Conservation (phyloP, 2,329 filamentous ascomycete genomes). For the Colletotrichum sp. region DNA sequence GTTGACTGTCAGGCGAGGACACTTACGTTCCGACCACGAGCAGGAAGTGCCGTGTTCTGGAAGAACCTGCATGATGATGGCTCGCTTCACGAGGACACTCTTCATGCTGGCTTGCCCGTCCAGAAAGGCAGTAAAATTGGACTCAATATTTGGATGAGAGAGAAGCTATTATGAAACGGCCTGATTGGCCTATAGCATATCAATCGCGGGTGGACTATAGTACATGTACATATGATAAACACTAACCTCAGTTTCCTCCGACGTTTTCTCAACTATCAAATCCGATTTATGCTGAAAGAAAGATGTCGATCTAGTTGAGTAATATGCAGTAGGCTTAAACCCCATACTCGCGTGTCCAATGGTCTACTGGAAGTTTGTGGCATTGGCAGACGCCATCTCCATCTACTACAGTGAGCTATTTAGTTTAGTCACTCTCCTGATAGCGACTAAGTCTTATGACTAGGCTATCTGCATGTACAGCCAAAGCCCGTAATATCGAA, state of each 20-base stretch:
- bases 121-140: neutral
- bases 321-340: neutral
- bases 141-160: neutral
- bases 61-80: neutral
- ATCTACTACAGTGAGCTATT: neutral
- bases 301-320: rapidly evolving
- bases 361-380: neutral
- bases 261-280: neutral
- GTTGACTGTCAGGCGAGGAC: neutral
- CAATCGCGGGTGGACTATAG: neutral
- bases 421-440: neutral
- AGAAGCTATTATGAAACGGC: neutral
- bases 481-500: neutral
- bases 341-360: rapidly evolving
- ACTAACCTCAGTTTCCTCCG: rapidly evolving
- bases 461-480: neutral
- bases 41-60: neutral
- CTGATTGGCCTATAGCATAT: neutral
- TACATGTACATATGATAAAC: rapidly evolving
- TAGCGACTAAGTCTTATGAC: neutral
- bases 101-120: neutral
- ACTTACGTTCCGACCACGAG: neutral
- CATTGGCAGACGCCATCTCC: neutral
- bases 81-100: neutral
- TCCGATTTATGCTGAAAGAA: rapidly evolving